Conservation (phyloP, 106 monocot genomes). For the Narthecium ossifragum region DNA sequence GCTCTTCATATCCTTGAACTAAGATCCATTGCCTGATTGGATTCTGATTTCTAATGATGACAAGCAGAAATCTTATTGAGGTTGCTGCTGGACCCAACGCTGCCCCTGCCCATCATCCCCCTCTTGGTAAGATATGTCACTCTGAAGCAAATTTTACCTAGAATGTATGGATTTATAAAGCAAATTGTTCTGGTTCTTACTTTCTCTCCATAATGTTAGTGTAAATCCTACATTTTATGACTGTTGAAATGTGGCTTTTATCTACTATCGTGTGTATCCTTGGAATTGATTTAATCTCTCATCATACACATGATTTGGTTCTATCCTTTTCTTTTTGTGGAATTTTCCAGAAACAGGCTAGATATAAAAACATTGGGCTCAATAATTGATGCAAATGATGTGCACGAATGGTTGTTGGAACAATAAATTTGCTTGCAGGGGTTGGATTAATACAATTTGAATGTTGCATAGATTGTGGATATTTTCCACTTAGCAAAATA, state of each 20-base stretch:
- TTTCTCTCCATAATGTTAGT: no score
- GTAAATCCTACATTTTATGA: background rate
- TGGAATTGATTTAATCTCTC: background rate
- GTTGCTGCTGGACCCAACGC: slow-evolving; percentile 48
- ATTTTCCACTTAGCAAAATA: background rate
- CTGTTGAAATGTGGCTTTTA: background rate
- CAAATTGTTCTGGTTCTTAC: no score
- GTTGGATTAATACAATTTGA: background rate
- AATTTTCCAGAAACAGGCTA: no score
- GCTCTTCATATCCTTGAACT: background rate
- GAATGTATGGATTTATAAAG: background rate
- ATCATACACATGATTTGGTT: background rate
- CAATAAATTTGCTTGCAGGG: background rate
- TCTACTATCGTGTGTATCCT: background rate
- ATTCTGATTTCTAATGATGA: slow-evolving; percentile 20
- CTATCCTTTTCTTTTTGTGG: background rate
- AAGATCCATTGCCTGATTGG: slow-evolving; percentile 9
- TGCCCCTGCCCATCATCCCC: slow-evolving; percentile 39
- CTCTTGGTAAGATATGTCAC: slow-evolving; percentile 42
- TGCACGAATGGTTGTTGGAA: background rate
- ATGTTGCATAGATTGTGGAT: background rate
- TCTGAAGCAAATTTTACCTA: background rate
- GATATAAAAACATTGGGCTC: background rate
- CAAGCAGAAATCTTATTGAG: slow-evolving; percentile 63
- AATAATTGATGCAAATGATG: background rate